Conservation (phyloP, 352 stramenopile species). For the Phytophthora pistaciae region DNA sequence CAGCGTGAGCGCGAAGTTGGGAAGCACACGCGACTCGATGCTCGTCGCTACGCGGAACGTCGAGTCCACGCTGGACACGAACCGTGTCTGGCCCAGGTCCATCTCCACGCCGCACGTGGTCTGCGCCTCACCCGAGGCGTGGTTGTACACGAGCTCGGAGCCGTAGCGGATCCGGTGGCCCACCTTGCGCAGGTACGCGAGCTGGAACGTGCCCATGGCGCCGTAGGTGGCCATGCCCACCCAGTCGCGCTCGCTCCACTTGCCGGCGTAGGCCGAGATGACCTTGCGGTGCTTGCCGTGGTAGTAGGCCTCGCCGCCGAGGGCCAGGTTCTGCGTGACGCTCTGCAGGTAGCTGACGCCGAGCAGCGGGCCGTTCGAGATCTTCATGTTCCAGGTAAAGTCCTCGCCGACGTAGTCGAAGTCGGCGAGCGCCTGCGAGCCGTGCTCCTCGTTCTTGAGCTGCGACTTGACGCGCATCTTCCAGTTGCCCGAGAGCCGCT, state of each 20-base stretch:
- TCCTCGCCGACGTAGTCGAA: constrained; percentile 87
- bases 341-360: constrained; percentile 91
- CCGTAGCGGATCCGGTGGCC: constrained; percentile 84
- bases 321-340: constrained; percentile 77
- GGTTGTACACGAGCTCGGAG: constrained; percentile 90
- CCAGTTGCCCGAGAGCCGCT: constrained; percentile 73
- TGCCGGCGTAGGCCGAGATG: constrained; percentile 86
- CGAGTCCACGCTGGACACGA: constrained; percentile 87
- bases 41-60: constrained; percentile 85
- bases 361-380: constrained; percentile 88
- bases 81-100: constrained; percentile 84
- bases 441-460: constrained; percentile 84
- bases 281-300: constrained; percentile 90
- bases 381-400: constrained; percentile 92
- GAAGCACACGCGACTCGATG: constrained; percentile 86
- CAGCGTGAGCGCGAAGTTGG: constrained; percentile 88
- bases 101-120: constrained; percentile 87
- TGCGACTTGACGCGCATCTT: constrained; percentile 90
- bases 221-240: constrained; percentile 77
- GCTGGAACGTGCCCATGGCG: constrained; percentile 84
- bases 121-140: constrained; percentile 83
- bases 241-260: constrained; percentile 81
- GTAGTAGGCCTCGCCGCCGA: constrained; percentile 90
- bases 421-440: constrained; percentile 83
- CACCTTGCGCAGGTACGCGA: constrained; percentile 90